Base-by-base conservation (phyloP, 1,284 basidiomycete genomes). In the Vanrija sp. region DNA sequence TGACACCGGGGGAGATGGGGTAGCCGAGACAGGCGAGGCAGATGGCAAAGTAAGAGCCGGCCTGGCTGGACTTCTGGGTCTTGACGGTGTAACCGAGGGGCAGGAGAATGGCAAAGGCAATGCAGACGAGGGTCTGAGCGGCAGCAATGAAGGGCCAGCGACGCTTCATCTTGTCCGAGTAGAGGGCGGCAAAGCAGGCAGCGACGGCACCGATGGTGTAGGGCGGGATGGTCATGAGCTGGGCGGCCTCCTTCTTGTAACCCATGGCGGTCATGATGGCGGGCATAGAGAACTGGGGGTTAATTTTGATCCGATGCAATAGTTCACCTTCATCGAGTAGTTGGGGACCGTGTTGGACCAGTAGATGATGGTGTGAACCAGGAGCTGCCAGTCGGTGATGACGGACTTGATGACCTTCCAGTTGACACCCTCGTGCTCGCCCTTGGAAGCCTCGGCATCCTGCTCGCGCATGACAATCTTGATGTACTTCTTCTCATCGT, bases 211-310 rank as follows among this genome's bases (percentile, higher is more conserved):
- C 65, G 20, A 61, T 49, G 48, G 58, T 47, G 49, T 67, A 69
- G 15, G 67, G 62, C 3, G 67, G 67, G 14, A 65, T 60, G 12
- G 64, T 63, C 8, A 67, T 47, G n/a, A 69, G 65, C 47, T 71
- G 66, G 3, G 63, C 57, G 18, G 59, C 43, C 25, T 63, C 54
- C 3, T 54, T 57, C 19, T 54, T 60, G 56, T 59, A 61, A 4
- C 61, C 57, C 23, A 63, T 51, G 10, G 56, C 53, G 23, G 45
- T 51, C 25, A 69, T 57, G 46, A 69, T 67, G 22, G 60, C 52
- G 1, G 65, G 64, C 39, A 69, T 50, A 45, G 66, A 61, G 25
- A 55, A 54, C 52, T 31, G 15, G 7, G 15, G 9, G 10, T 9
- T 31, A 4, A 31, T 9, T 1, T 3, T 8, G 2, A 31, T 14